These are phyloP conservation scores for Podospora sp. DNA, from an alignment of 495 filamentous ascomycete genomes.

Conservation along the genomic window DNA sequence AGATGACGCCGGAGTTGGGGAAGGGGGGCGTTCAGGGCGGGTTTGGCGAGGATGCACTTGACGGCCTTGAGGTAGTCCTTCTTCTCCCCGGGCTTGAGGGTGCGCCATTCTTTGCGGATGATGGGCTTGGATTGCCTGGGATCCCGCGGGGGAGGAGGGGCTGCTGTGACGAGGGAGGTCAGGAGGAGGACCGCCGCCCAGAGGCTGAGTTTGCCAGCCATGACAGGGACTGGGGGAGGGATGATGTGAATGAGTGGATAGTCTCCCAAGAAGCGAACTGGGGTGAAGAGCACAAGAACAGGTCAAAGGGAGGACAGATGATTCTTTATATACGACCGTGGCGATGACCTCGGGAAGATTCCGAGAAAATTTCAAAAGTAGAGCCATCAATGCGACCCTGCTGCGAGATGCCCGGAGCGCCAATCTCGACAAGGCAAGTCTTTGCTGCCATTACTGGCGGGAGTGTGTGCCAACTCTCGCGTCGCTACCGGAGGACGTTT, in stretches of 20 bases:
- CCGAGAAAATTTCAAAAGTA: not conserved
- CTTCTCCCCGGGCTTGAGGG: slow-evolving; percentile 24
- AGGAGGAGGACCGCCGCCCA: not conserved
- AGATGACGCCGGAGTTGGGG: slow-evolving; percentile 24
- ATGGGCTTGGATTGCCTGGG: not conserved
- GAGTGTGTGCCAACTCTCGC: not conserved
- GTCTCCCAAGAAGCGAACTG: not conserved
- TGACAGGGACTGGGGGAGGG: not conserved
- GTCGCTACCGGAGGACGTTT: not conserved
- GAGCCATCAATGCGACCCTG: not conserved
- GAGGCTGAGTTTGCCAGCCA: not conserved
- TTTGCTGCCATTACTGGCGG: not conserved
- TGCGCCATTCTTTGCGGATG: slow-evolving; percentile 21
- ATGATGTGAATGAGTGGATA: not conserved
- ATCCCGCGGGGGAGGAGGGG: not conserved
- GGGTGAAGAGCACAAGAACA: not conserved
- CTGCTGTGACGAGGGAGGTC: not conserved
- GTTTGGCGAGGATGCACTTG: slow-evolving; percentile 27
- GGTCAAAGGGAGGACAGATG: not conserved
- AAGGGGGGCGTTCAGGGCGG: slow-evolving; percentile 24
- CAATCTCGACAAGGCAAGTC: not conserved
- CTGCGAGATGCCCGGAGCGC: not conserved
- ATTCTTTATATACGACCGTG: not conserved
- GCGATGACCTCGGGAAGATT: not conserved
- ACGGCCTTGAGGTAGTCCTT: slow-evolving; percentile 24